Evolutionary conservation across 2,329 filamentous ascomycete species (phyloP), one percentile per base, ranked within the genome.

Genomic region (Fusarium sp.): DNA sequence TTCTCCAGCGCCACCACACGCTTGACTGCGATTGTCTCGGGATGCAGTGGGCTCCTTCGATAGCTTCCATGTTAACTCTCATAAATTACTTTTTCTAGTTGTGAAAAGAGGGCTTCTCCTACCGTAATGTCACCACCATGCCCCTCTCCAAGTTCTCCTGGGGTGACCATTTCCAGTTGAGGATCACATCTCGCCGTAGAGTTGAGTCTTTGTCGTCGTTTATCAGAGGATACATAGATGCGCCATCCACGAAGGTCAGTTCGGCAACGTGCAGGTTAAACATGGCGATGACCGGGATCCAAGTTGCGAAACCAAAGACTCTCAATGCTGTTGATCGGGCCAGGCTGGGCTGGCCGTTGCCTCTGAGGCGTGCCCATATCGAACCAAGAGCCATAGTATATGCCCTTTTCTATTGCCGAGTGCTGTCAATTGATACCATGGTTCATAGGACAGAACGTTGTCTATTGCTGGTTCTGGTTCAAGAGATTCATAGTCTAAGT

Each of bases 1-100:
- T 94, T 94, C 55, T 91, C 90, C 6, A 98, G 76, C 0, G 88
- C 96, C 27, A 98, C 85, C 13, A 99, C 87, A 42, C 96, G 86
- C 83, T 99, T 99, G 34, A 98, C 88, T 0, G 89, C 89, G 44
- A 90, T 83, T 24, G 87, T 84, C 30, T 93, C 88, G 0, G 94
- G 92, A 65, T 91, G 86, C 16, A 85, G 81, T 1, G 94, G 94
- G 51, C 89, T 93, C 77, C 92, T 94, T 69, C 42, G 56, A 18
- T 44, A 47, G 4, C 55, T 67, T 66, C 7, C 10, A 49, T 25
- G 12, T 61, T 46, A 65, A 58, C 27, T 37, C 48, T 44, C 37
- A 53, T 62, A 37, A 40, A 34, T 46, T 60, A 11, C 18, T 37
- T 29, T 42, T 25, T 29, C 20, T 34, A 20, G 29, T 13, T n/a